Evolutionary conservation across 495 filamentous ascomycete species (phyloP).

Genomic region (Hypoxylon intermedium): DNA sequence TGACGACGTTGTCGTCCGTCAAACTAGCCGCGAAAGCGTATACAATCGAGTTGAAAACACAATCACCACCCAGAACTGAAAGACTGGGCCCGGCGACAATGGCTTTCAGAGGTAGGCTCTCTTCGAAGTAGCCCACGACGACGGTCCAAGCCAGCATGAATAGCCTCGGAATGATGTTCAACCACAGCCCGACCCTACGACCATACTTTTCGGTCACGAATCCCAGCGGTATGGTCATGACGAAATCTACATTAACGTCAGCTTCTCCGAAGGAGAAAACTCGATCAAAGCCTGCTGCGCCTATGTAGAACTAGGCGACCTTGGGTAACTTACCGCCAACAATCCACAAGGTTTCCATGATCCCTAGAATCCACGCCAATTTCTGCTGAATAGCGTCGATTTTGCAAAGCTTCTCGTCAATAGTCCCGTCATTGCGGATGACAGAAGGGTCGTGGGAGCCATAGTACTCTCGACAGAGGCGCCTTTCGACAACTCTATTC

Average conservation of each 20-base stretch:
- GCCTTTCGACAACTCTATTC: slow-evolving; percentile 55
- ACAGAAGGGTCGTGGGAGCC: slow-evolving; percentile 43
- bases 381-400: slow-evolving; percentile 51
- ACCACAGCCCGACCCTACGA: slow-evolving; percentile 43
- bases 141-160: slow-evolving; percentile 52
- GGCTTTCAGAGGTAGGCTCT: slow-evolving; percentile 45
- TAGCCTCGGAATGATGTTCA: slow-evolving; percentile 50
- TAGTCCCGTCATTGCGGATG: slow-evolving; percentile 42
- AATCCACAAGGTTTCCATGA: slow-evolving; percentile 53
- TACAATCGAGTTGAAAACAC: slow-evolving; percentile 55
- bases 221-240: slow-evolving; percentile 55
- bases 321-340: slow-evolving; percentile 48
- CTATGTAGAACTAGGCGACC: too few relatives aligned
- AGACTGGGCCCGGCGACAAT: slow-evolving; percentile 46
- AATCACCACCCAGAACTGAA: slow-evolving; percentile 54
- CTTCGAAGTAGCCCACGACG: slow-evolving; percentile 50
- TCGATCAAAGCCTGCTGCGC: too few relatives aligned
- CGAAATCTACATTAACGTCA: slow-evolving; percentile 45
- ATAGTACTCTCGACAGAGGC: slow-evolving; percentile 57
- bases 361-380: slow-evolving; percentile 54
- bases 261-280: neutral
- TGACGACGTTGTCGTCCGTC: slow-evolving; percentile 48
- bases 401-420: slow-evolving; percentile 58
- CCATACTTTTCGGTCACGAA: slow-evolving; percentile 51
- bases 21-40: slow-evolving; percentile 51